These are phyloP conservation scores for Corylus heterophylla DNA, from an alignment of 306 rosid genomes.

Conservation along the genomic window DNA sequence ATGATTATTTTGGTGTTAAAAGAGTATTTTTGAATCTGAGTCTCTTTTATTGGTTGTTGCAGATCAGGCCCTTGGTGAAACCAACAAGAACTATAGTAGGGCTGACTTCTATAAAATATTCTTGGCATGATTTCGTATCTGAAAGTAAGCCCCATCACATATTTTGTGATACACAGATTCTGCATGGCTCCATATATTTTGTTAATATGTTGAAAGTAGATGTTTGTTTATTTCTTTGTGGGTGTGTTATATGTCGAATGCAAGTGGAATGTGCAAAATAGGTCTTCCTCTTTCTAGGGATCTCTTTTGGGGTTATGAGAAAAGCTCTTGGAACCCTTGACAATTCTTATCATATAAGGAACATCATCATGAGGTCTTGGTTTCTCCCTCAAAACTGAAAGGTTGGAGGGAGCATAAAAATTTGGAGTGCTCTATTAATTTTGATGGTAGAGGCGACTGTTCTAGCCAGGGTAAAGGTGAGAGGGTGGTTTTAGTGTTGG, in stretches of 20 bases:
- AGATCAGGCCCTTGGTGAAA: slow-evolving; percentile 79
- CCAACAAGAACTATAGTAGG: slow-evolving; percentile 63
- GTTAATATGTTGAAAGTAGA: background rate
- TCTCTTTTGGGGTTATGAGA: no score
- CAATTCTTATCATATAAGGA: no score
- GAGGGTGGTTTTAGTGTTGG: no score
- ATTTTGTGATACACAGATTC: background rate
- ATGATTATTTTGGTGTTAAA: background rate
- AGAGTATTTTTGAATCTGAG: background rate
- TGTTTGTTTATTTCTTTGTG: background rate
- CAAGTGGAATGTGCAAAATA: background rate
- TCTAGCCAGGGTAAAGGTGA: no score
- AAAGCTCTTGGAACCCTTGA: no score
- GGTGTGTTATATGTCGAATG: background rate
- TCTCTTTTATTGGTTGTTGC: slow-evolving; percentile 28
- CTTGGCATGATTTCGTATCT: slow-evolving; percentile 91
- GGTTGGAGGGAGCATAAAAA: no score
- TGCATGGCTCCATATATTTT: background rate
- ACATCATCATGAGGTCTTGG: no score
- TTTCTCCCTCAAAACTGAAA: no score
- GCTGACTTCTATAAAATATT: slow-evolving; percentile 34
- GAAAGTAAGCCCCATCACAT: slow-evolving; percentile 46
- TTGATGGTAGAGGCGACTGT: no score
- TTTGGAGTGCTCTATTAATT: no score
- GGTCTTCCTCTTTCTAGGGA: no score